These are phyloP conservation scores for Adenanthera pavonina DNA, from an alignment of 306 rosid species.

Conservation along the genomic window DNA sequence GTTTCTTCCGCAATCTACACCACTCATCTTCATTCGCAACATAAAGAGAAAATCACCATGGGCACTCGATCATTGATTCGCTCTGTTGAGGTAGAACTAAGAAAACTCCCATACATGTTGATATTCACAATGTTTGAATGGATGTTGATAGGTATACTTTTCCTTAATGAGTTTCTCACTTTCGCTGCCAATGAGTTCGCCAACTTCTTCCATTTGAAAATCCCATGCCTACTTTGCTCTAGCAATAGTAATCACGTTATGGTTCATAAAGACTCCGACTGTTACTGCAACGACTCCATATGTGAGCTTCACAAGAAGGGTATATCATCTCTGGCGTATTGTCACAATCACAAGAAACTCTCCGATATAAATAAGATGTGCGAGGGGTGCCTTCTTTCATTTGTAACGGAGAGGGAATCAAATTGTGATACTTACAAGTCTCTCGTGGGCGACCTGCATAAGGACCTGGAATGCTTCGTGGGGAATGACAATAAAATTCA, in stretches of 20 bases:
- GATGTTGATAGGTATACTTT: conserved; percentile 63
- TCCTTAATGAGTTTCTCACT: conserved; percentile 72
- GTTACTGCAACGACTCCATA: conserved; percentile 71
- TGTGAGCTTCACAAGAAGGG: conserved; percentile 82
- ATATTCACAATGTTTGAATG: conserved; percentile 80
- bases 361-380: conserved; percentile 79
- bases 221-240: conserved; percentile 83
- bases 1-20: background rate
- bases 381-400: conserved; percentile 82
- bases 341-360: conserved; percentile 80
- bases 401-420: conserved; percentile 71
- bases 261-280: conserved; percentile 47
- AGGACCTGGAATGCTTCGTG: conserved; percentile 75
- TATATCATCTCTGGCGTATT: conserved; percentile 72
- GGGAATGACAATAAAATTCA: conserved; percentile 64
- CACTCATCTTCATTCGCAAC: background rate
- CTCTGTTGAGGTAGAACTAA: conserved; percentile 61
- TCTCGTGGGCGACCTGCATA: conserved; percentile 79
- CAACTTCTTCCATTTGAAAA: conserved; percentile 60
- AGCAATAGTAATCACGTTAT: conserved; percentile 59
- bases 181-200: conserved; percentile 73
- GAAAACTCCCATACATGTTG: conserved; percentile 67
- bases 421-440: conserved; percentile 74
- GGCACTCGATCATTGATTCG: conserved; percentile 52
- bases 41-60: conserved; percentile 35